Evolutionary conservation across 164 flowering plant species (phyloP).

Genomic region (Pachysandra terminalis): DNA sequence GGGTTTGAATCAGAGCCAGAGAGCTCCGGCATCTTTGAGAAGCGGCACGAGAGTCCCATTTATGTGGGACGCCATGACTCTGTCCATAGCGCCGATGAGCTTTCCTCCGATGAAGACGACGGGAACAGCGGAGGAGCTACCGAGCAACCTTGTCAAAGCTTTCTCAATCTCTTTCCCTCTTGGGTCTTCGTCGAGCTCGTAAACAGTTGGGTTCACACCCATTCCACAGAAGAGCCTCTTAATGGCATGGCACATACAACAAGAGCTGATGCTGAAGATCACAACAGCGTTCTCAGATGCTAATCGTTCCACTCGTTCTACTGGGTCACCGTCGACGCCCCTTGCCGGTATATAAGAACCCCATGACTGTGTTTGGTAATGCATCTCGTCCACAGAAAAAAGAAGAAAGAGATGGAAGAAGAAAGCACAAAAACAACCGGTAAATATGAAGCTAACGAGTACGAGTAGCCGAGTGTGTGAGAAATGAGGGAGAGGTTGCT

Average conservation of each 20-base stretch:
- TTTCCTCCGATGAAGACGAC: constrained; percentile 72
- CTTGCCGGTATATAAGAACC: constrained; percentile 24
- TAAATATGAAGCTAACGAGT: neutral
- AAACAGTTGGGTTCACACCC: constrained; percentile 65
- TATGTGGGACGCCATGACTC: constrained; percentile 69
- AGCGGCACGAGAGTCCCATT: constrained; percentile 63
- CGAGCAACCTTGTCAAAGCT: constrained; percentile 40
- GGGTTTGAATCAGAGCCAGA: constrained; percentile 41
- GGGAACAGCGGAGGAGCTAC: constrained; percentile 36
- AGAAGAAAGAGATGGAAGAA: neutral
- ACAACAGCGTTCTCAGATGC: constrained; percentile 69
- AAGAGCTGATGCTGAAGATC: constrained; percentile 56
- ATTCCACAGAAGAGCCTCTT: constrained; percentile 62
- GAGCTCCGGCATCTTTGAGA: constrained; percentile 69
- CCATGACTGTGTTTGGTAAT: constrained; percentile 44
- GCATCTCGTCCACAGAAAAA: constrained; percentile 23
- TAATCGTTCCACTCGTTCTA: constrained; percentile 43
- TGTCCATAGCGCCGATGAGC: constrained; percentile 59
- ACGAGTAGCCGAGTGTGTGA: constrained; percentile 10
- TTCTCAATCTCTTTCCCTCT: constrained; percentile 44
- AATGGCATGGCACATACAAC: constrained; percentile 78
- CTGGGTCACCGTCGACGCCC: constrained; percentile 22
- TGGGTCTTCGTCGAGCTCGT: constrained; percentile 64
- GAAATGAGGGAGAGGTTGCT: neutral
- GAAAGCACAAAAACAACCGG: neutral